Evolutionary conservation across 1,139 yeast species (phyloP).

Genomic region (Geotrichum reessii): DNA sequence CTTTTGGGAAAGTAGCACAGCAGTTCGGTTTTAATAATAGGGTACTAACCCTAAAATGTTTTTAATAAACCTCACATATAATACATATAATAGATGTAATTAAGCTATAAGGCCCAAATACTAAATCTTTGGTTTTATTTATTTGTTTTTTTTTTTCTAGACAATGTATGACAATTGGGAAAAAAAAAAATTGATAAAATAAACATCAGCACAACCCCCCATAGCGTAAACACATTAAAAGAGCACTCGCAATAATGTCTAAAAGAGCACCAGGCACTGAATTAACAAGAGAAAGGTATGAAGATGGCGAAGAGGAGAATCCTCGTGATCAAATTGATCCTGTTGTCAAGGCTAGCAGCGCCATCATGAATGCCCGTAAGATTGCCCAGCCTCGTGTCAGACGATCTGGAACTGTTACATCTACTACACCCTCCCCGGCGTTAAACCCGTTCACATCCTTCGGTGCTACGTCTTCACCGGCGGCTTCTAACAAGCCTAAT

Average conservation of each 20-base stretch:
- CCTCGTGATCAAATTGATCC: conserved; percentile 2
- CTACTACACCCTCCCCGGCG: conserved; percentile 1
- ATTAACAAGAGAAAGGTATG: not conserved
- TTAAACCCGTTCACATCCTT: not conserved
- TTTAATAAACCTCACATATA: not conserved
- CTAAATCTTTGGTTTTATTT: too few species aligned
- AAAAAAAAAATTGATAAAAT: too few species aligned
- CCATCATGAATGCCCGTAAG: not conserved
- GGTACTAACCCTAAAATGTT: not conserved
- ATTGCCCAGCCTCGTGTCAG: conserved; percentile 10
- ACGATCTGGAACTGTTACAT: not conserved
- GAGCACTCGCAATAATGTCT: not conserved
- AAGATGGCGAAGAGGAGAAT: not conserved
- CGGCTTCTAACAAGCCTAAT: not conserved
- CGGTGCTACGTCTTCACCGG: not conserved
- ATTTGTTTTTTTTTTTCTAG: not conserved
- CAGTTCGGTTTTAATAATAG: not conserved
- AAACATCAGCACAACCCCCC: not conserved
- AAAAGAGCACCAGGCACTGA: not conserved
- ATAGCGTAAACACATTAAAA: not conserved
- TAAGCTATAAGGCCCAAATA: too few species aligned
- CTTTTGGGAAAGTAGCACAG: not conserved
- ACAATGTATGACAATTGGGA: not conserved
- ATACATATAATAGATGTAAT: not conserved
- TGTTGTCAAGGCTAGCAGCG: conserved; percentile 5